phyloP scores from a whole-genome alignment of 2,329 filamentous ascomycete species.

The Rutstroemia sp. region DNA sequence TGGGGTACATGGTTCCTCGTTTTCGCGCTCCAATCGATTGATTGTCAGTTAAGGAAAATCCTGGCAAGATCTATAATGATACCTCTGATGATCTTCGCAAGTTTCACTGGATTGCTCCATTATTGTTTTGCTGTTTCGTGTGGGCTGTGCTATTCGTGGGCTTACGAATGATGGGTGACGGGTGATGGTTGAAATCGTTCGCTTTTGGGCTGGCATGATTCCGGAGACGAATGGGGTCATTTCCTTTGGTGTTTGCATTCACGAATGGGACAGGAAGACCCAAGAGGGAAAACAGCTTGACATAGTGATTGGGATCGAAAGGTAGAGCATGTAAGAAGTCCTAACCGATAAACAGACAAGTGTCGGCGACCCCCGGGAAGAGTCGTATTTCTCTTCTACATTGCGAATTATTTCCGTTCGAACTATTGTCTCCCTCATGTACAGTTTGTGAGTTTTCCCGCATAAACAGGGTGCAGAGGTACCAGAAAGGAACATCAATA shows the following conservation, averaged over 20 bases:
- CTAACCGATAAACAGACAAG: background rate
- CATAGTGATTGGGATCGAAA: background rate
- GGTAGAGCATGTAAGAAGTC: background rate
- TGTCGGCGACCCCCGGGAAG: background rate
- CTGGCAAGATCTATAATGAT: conserved; percentile 2
- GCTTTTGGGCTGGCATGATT: too few species aligned
- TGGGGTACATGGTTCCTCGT: background rate
- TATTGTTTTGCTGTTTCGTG: background rate
- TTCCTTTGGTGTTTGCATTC: too few species aligned
- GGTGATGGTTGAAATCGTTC: too few species aligned
- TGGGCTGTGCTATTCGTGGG: background rate
- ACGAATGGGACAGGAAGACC: background rate
- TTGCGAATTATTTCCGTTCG: too few species aligned
- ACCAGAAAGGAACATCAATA: too few species aligned
- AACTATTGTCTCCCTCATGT: background rate
- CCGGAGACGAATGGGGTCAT: too few species aligned
- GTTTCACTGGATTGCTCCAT: background rate
- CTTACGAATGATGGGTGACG: too few species aligned
- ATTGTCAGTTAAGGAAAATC: background rate
- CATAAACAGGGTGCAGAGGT: too few species aligned
- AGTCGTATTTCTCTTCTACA: background rate
- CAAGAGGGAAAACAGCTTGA: background rate
- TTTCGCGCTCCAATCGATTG: conserved; percentile 1
- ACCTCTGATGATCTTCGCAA: conserved; percentile 3
- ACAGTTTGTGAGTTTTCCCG: background rate